Conservation (phyloP, 108 stramenopile genomes). For the Poteriospumella lacustris region DNA sequence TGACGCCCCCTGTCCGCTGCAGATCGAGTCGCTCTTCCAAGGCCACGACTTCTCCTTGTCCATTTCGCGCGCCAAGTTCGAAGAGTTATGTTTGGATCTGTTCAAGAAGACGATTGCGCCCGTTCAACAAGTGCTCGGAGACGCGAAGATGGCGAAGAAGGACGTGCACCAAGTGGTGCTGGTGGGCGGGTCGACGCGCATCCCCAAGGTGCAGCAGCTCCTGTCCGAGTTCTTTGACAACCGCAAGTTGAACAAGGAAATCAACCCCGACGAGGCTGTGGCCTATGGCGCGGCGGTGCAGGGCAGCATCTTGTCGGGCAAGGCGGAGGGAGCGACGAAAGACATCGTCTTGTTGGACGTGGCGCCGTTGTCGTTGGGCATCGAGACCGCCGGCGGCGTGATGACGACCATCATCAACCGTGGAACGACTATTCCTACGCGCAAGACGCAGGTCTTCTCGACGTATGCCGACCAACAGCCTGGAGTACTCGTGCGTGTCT, state of each 20-base stretch:
- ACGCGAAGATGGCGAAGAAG: constrained; percentile 71
- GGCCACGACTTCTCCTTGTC: constrained; percentile 74
- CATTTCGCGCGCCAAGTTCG: constrained; percentile 83
- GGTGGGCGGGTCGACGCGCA: constrained; percentile 89
- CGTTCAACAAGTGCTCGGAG: constrained; percentile 75
- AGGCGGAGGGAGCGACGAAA: constrained; percentile 33
- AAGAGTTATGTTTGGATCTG: constrained; percentile 78
- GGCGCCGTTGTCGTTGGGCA: constrained; percentile 49
- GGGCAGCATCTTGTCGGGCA: constrained; percentile 63
- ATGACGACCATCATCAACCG: constrained; percentile 54
- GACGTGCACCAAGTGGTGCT: constrained; percentile 80
- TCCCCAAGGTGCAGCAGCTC: constrained; percentile 77
- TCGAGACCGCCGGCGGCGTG: constrained; percentile 54
- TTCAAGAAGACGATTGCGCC: constrained; percentile 84
- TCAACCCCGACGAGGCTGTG: constrained; percentile 93
- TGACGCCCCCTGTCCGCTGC: no score
- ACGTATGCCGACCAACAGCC: constrained; percentile 89
- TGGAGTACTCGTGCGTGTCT: constrained; percentile 78
- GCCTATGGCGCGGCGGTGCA: constrained; percentile 90
- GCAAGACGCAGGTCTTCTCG: constrained; percentile 78
- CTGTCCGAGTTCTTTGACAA: constrained; percentile 76
- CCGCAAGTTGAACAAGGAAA: constrained; percentile 77
- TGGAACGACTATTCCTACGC: constrained; percentile 50
- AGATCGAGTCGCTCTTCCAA: constrained; percentile 66
- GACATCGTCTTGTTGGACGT: constrained; percentile 50